Conservation (phyloP, 768 basidiomycete species). For the Boletus barrowsii region DNA sequence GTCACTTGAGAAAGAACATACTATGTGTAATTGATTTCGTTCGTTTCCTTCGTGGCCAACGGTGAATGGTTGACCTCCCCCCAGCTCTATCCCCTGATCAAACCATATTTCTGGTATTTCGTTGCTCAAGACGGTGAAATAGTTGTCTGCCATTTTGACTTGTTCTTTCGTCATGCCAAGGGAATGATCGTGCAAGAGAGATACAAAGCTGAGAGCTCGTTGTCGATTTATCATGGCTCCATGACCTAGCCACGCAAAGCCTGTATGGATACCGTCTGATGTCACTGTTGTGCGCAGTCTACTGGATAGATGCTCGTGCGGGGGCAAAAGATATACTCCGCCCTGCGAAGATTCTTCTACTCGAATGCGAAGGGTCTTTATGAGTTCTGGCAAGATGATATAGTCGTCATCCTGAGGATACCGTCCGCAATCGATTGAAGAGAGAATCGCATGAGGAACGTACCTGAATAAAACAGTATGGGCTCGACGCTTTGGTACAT, state of each 20-base stretch:
- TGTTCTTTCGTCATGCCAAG: constrained; percentile 49
- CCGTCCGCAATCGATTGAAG: constrained; percentile 2
- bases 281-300: constrained; percentile 44
- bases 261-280: constrained; percentile 41
- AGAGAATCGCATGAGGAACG: constrained; percentile 1
- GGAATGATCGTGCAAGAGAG: constrained; percentile 36
- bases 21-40: constrained; percentile 58
- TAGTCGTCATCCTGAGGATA: constrained; percentile 63
- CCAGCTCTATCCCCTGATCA: constrained; percentile 58
- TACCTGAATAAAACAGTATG: constrained; percentile 65
- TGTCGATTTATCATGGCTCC: constrained; percentile 52
- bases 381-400: constrained; percentile 54
- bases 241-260: constrained; percentile 67
- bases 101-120: constrained; percentile 59
- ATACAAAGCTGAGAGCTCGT: constrained; percentile 45
- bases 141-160: constrained; percentile 68
- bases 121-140: constrained; percentile 59
- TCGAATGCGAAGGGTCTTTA: constrained; percentile 46
- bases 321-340: constrained; percentile 54
- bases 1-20: constrained; percentile 31
- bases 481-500: constrained; percentile 48
- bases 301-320: constrained; percentile 59
- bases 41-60: constrained; percentile 54
- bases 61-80: constrained; percentile 61
- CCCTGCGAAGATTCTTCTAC: constrained; percentile 26